Evolutionary conservation across 192 early-diverging fungal species (phyloP).

Genomic region (Entophlyctis luteolus): DNA sequence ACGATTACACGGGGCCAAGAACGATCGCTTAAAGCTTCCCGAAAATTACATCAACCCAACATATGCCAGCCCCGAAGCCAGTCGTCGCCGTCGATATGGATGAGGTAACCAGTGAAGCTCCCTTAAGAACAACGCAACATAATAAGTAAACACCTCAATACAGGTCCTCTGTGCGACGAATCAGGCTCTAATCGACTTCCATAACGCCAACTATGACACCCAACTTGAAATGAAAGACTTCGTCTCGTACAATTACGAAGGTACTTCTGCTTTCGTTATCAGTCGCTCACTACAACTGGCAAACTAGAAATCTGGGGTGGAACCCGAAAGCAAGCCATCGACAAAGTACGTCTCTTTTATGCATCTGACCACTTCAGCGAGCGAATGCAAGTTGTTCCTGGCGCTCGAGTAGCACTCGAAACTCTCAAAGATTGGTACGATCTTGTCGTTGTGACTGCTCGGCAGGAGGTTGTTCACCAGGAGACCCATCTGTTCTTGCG

Average conservation of each 20-base stretch:
- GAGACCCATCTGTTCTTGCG: slow-evolving; percentile 57
- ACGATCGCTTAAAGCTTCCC: too few species aligned
- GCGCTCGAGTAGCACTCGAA: slow-evolving; percentile 51
- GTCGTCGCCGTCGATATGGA: too few species aligned
- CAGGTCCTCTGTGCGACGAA: slow-evolving; percentile 50
- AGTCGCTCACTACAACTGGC: too few species aligned
- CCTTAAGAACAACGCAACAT: too few species aligned
- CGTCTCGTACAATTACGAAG: slow-evolving; percentile 46
- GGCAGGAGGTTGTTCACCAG: slow-evolving; percentile 56
- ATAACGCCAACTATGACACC: slow-evolving; percentile 53
- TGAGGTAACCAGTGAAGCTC: too few species aligned
- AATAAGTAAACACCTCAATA: too few species aligned
- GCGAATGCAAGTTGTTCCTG: slow-evolving; percentile 47
- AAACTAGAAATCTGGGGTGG: neutral
- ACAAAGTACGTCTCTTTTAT: slow-evolving; percentile 57
- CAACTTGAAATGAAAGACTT: slow-evolving; percentile 44
- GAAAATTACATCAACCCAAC: too few species aligned
- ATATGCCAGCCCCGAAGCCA: too few species aligned
- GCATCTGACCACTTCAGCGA: slow-evolving; percentile 48
- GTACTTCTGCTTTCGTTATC: too few species aligned
- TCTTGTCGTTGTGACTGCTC: slow-evolving; percentile 56
- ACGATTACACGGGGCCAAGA: too few species aligned
- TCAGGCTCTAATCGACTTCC: slow-evolving; percentile 49
- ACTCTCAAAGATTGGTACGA: slow-evolving; percentile 51
- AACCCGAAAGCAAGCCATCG: slow-evolving; percentile 8